A percentile compares a stretch with the other conserved stretches of the same genome.
Evolutionary conservation across 176 grass and related monocot species (phyloP).

Genomic region (Hordeum vulgare): DNA sequence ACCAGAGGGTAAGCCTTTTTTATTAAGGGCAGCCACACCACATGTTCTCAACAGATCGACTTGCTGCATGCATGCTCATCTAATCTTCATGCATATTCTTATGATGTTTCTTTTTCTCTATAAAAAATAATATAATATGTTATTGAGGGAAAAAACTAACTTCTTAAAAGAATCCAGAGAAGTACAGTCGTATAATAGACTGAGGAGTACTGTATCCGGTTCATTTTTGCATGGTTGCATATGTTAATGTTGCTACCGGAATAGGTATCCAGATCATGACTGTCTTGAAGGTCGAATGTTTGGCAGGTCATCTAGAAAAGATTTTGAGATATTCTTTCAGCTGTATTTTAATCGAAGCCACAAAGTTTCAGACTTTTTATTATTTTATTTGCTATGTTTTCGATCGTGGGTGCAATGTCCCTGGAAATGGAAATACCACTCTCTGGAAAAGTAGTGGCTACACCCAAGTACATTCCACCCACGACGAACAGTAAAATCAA

Average conservation of each 20-base stretch:
- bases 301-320: not conserved
- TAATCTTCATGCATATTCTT: not conserved
- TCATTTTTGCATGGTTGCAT: conserved; percentile 8
- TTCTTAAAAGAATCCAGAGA: not conserved
- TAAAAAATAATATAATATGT: not conserved
- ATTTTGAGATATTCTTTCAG: not conserved
- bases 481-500: too few species aligned
- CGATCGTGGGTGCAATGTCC: too few species aligned
- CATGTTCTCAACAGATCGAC: not conserved
- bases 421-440: too few species aligned
- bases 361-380: too few species aligned
- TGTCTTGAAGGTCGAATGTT: not conserved
- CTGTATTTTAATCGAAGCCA: not conserved
- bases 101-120: not conserved
- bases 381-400: too few species aligned
- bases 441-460: too few species aligned
- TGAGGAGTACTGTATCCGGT: not conserved
- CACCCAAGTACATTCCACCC: too few species aligned
- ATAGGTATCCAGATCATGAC: conserved; percentile 6
- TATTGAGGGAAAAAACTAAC: not conserved
- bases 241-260: not conserved
- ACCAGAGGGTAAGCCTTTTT: conserved; percentile 57
- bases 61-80: not conserved
- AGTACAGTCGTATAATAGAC: not conserved
- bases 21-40: not conserved